These are phyloP conservation scores for Termitomyces sp. DNA, from an alignment of 768 basidiomycete genomes.

Conservation along the genomic window DNA sequence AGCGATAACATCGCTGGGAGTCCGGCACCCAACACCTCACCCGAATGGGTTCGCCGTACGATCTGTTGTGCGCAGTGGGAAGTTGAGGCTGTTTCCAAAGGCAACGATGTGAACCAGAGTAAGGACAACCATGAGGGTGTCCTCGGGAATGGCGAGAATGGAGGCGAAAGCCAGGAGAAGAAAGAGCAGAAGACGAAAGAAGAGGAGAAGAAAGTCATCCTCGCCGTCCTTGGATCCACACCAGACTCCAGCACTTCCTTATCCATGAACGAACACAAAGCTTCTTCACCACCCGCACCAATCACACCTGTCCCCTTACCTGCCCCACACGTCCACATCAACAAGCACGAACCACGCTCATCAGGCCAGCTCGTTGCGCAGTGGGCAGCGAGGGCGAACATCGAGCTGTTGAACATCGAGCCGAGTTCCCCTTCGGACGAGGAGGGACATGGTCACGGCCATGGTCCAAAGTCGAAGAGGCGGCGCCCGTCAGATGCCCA, in stretches of 20 bases:
- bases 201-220: constrained; percentile 47
- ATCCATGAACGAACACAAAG: constrained; percentile 23
- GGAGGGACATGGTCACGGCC: constrained; percentile 3
- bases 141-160: constrained; percentile 6
- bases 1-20: constrained; percentile 27
- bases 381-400: constrained; percentile 66
- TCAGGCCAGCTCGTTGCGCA: constrained; percentile 57
- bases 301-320: constrained; percentile 64
- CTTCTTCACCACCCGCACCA: constrained; percentile 24
- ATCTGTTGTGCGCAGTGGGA: constrained; percentile 85
- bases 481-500: not conserved
- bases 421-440: constrained; percentile 36
- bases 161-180: constrained; percentile 3
- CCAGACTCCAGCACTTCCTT: constrained; percentile 14
- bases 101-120: not conserved
- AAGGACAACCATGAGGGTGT: constrained; percentile 14
- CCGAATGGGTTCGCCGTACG: constrained; percentile 83
- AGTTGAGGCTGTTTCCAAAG: constrained; percentile 44
- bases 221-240: constrained; percentile 46
- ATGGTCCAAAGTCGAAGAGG: not conserved
- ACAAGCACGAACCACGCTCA: constrained; percentile 64
- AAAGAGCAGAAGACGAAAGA: not conserved
- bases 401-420: constrained; percentile 54
- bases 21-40: constrained; percentile 36
- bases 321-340: constrained; percentile 49